These are phyloP conservation scores for Chiua virens DNA, from an alignment of 768 basidiomycete species.

Conservation along the genomic window DNA sequence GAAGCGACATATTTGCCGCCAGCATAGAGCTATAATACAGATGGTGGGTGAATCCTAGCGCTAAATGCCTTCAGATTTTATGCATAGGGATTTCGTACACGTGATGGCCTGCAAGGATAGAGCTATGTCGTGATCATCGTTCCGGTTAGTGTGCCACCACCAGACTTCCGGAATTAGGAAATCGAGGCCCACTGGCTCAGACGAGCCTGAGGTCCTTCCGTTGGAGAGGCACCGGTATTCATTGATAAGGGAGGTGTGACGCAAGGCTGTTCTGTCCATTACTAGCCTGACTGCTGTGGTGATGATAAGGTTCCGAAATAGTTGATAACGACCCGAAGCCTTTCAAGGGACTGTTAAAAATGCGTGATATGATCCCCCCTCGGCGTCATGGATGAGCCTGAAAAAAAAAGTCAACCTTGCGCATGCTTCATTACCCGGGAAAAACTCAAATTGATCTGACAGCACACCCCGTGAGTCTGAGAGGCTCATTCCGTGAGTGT, in stretches of 20 bases:
- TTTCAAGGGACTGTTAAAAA: background rate
- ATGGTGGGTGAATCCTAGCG: background rate
- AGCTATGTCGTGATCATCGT: background rate
- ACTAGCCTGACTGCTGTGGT: background rate
- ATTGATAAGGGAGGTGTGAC: background rate
- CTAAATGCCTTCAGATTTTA: slow-evolving; percentile 4
- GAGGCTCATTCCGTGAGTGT: too few species aligned
- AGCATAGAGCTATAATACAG: background rate
- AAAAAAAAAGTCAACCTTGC: too few species aligned
- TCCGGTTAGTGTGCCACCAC: background rate
- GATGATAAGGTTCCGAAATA: background rate
- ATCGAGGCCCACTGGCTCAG: background rate
- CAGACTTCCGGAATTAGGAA: slow-evolving; percentile 3
- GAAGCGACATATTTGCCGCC: slow-evolving; percentile 14
- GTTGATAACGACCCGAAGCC: background rate
- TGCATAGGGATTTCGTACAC: slow-evolving; percentile 11
- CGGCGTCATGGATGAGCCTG: too few species aligned
- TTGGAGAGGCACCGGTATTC: background rate
- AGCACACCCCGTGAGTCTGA: too few species aligned
- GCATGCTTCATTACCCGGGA: too few species aligned
- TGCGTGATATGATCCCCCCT: background rate
- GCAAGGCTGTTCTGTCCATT: background rate
- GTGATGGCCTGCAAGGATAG: slow-evolving; percentile 7
- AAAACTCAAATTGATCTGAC: too few species aligned
- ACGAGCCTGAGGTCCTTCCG: too few species aligned